These are phyloP conservation scores for Auriculariales sp. DNA, from an alignment of 768 basidiomycete genomes.

Conservation along the genomic window DNA sequence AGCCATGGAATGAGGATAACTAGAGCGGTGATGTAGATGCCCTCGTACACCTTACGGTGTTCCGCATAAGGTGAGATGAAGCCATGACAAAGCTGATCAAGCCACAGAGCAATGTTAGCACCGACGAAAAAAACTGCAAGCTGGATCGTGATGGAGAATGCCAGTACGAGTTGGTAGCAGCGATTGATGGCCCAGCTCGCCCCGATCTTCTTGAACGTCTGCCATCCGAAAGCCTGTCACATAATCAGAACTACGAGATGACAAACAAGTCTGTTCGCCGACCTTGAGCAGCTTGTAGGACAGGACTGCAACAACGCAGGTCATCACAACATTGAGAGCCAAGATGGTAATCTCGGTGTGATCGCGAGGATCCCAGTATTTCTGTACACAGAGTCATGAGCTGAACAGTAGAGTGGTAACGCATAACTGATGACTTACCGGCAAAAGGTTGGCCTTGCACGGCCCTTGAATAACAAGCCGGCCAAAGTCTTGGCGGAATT, in stretches of 20 bases:
- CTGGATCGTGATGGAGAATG: conserved; percentile 58
- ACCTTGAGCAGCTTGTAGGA: conserved; percentile 70
- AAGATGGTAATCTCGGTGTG: conserved; percentile 51
- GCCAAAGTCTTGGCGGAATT: conserved; percentile 42
- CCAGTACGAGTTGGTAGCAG: conserved; percentile 53
- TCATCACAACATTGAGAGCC: conserved; percentile 42
- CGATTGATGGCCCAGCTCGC: conserved; percentile 61
- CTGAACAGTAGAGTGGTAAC: not conserved
- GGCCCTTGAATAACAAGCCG: conserved; percentile 48
- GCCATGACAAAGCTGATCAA: conserved; percentile 62
- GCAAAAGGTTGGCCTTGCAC: conserved; percentile 44
- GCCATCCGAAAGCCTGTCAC: conserved; percentile 60
- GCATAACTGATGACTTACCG: conserved; percentile 9
- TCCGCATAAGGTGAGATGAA: conserved; percentile 39
- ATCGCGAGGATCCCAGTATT: conserved; percentile 49
- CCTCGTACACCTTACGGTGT: conserved; percentile 35
- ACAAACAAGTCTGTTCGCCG: conserved; percentile 4
- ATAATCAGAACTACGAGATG: not conserved
- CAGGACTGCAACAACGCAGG: conserved; percentile 46
- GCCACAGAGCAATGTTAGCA: conserved; percentile 54
- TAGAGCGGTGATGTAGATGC: conserved; percentile 38
- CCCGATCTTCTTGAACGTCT: conserved; percentile 77
- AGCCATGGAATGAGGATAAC: conserved; percentile 60
- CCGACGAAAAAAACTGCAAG: conserved; percentile 68
- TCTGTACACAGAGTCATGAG: not conserved